Base-by-base conservation (phyloP, 768 basidiomycete species). In the Mycena metata region DNA sequence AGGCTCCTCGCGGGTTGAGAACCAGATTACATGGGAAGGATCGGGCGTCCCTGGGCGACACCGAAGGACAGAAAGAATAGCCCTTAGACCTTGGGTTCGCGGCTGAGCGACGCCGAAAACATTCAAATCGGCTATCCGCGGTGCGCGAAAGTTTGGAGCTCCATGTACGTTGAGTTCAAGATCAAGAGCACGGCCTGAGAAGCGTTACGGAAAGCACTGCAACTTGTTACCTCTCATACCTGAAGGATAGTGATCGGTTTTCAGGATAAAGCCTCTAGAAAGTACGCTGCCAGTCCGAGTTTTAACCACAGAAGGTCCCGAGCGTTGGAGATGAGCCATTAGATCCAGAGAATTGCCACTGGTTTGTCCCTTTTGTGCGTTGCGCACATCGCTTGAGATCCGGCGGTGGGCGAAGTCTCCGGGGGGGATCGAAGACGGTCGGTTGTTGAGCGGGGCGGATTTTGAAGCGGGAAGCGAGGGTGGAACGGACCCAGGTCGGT, bases 61-160 rank as follows among this genome's bases (percentile, higher is more conserved):
- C 41, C 91, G 84, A 8, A 99, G 86, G 13, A 96, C 85, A 23
- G 95, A 95, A 5, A 99, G 82, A 56, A 99, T 94, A 3, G 95
- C 96, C 51, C 94, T 86, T 13, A 99, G 84, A 4, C 97, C 98
- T 71, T 95, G 93, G 1, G 94, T 90, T 2, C 96, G 93, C 15
- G 98, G 98, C 76, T 99, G 98, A 2, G 98, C 97, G 7, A 92
- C 95, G 16, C 97, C 98, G 76, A 93, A 99, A 2, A 99, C 95
- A 72, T 96, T 97, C 39, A 98, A 85, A 64, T 88, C 87, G 30
- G 90, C 91, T 54, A 90, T 86, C 57, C 89, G 85, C 11, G 96
- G 92, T 15, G 93, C 90, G 71, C 98, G 85, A 76, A 99, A 98
- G 80, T 99, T 98, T 5, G 97, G 96, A 19, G 97, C 97, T 39